Evolutionary conservation across 345 rosid genomes (phyloP).

Genomic region (Salix udensis): DNA sequence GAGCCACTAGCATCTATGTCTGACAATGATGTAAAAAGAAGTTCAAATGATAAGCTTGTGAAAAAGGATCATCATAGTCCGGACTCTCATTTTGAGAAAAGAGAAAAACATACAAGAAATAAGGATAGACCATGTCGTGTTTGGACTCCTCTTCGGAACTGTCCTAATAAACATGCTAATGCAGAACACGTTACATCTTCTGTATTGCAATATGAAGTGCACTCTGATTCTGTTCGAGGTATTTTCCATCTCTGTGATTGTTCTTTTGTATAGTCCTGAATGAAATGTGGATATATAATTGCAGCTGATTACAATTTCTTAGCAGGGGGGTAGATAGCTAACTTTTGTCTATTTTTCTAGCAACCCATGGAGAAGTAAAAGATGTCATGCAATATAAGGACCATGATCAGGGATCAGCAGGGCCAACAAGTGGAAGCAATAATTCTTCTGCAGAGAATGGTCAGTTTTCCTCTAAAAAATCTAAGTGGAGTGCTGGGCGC

Average conservation of each 20-base stretch:
- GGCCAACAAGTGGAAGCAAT: slow-evolving; percentile 27
- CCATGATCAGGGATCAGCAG: slow-evolving; percentile 14
- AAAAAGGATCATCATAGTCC: slow-evolving; percentile 5
- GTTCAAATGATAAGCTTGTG: background rate
- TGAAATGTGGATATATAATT: background rate
- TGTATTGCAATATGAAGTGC: slow-evolving; percentile 5
- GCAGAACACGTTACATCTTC: background rate
- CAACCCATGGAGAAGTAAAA: slow-evolving; percentile 36
- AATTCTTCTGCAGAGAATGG: slow-evolving; percentile 33
- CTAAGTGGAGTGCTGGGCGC: background rate
- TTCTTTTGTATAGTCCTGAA: background rate
- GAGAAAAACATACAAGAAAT: slow-evolving; percentile 43
- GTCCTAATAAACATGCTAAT: background rate
- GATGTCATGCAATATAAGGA: slow-evolving; percentile 25
- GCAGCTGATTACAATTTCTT: background rate
- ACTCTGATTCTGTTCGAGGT: slow-evolving; percentile 37
- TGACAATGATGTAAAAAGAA: background rate
- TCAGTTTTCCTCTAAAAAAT: slow-evolving; percentile 23
- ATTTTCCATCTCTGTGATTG: slow-evolving; percentile 2
- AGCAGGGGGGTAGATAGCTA: slow-evolving; percentile 7
- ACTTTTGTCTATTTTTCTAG: slow-evolving; percentile 27
- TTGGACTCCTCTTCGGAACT: background rate
- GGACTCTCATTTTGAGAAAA: slow-evolving; percentile 42
- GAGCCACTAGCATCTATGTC: slow-evolving; percentile 15
- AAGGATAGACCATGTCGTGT: background rate